Evolutionary conservation across 139 green algal genomes (phyloP).

Genomic region (Mesotaenium endlicherianum): DNA sequence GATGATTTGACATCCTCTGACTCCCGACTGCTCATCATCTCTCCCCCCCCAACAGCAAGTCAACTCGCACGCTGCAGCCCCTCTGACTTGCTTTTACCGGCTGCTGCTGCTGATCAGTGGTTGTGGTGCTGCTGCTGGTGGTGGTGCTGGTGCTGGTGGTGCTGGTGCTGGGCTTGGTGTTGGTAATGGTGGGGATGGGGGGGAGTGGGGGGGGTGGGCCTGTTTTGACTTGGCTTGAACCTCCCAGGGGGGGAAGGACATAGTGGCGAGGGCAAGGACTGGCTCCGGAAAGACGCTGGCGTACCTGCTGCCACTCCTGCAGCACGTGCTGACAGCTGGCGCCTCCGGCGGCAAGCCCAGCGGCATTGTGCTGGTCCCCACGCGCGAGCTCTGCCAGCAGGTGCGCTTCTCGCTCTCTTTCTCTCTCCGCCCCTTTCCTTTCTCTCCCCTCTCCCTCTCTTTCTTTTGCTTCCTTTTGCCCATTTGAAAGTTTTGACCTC

Average conservation of each 20-base stretch:
- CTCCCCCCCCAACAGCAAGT: too few species aligned
- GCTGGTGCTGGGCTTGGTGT: too few species aligned
- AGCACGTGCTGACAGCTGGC: constrained; percentile 37
- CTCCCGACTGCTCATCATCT: too few species aligned
- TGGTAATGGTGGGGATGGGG: too few species aligned
- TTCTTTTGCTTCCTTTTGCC: too few species aligned
- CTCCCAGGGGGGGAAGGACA: constrained; percentile 39
- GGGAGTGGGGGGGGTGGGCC: not conserved
- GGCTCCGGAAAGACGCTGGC: constrained; percentile 56
- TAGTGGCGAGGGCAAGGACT: constrained; percentile 43
- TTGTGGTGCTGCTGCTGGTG: not conserved
- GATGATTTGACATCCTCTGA: too few species aligned
- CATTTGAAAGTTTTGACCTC: too few species aligned
- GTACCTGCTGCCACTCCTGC: constrained; percentile 59
- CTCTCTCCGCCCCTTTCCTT: too few species aligned
- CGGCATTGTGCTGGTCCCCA: constrained; percentile 80
- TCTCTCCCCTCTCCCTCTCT: too few species aligned
- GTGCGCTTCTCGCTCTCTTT: not conserved
- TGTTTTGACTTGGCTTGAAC: not conserved
- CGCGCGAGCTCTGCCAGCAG: constrained; percentile 91
- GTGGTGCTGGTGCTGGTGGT: not conserved
- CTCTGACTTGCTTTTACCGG: not conserved
- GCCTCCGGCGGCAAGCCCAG: not conserved
- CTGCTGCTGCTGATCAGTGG: too few species aligned
- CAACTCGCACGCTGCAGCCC: too few species aligned